phyloP scores from a whole-genome alignment of 1,284 basidiomycete genomes.

The Tilletia indica region DNA sequence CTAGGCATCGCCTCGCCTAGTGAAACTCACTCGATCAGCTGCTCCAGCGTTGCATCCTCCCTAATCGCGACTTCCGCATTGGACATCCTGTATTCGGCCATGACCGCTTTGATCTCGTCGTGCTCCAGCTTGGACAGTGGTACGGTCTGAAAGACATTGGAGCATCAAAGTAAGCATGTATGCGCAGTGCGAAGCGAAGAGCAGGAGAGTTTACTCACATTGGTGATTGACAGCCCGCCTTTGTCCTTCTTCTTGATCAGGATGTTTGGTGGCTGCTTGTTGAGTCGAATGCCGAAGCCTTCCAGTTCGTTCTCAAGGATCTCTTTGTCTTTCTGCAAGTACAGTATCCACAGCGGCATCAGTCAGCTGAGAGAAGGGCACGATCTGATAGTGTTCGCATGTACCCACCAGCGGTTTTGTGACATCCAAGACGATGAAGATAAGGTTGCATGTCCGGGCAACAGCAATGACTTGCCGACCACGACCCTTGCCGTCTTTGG shows the following conservation, averaged over 20 bases:
- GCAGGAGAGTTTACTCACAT: constrained; percentile 21
- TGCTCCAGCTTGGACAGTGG: constrained; percentile 94
- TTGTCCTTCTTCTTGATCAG: constrained; percentile 81
- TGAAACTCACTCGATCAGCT: constrained; percentile 70
- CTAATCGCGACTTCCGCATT: constrained; percentile 94
- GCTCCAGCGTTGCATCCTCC: constrained; percentile 87
- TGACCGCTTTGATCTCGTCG: constrained; percentile 92
- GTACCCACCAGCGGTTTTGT: constrained; percentile 76
- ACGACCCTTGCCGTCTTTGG: constrained; percentile 95
- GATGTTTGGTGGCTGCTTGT: constrained; percentile 90
- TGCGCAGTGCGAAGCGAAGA: neutral
- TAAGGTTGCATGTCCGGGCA: constrained; percentile 94
- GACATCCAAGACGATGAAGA: constrained; percentile 97
- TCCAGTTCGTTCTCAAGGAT: constrained; percentile 89
- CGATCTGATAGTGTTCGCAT: too few relatives aligned
- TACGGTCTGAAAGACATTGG: constrained; percentile 88
- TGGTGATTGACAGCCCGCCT: constrained; percentile 65
- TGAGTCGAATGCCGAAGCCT: constrained; percentile 93
- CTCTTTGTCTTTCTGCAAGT: constrained; percentile 70
- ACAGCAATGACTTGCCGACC: constrained; percentile 94
- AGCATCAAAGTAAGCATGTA: constrained; percentile 58
- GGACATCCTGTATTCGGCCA: constrained; percentile 83
- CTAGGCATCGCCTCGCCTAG: neutral
- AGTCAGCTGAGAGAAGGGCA: neutral
- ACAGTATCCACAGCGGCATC: neutral